These are phyloP conservation scores for Penicillium arizonense DNA, from an alignment of 495 filamentous ascomycete genomes.

Conservation along the genomic window DNA sequence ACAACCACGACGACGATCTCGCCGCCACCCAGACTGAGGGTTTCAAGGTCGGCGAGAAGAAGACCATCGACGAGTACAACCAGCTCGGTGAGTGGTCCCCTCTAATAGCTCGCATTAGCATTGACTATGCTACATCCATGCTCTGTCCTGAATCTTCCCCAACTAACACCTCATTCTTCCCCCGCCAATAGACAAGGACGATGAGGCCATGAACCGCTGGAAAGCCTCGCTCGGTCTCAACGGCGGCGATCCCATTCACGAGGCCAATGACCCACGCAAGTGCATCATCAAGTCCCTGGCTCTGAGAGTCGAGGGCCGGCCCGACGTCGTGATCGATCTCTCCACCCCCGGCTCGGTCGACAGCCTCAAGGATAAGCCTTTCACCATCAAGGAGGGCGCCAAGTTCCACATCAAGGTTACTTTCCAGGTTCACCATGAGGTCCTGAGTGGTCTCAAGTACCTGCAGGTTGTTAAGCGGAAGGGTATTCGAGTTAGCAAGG, in stretches of 20 bases:
- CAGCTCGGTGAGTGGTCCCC: slow-evolving; percentile 71
- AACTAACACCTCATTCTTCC: slow-evolving; percentile 3
- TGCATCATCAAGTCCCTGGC: slow-evolving; percentile 90
- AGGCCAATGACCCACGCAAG: slow-evolving; percentile 75
- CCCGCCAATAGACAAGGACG: slow-evolving; percentile 53
- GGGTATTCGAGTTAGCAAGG: slow-evolving; percentile 80
- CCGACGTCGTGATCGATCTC: slow-evolving; percentile 84
- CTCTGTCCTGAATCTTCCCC: neutral
- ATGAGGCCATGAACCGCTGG: slow-evolving; percentile 95
- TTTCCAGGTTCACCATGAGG: slow-evolving; percentile 95
- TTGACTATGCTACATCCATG: neutral
- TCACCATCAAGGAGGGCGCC: slow-evolving; percentile 94
- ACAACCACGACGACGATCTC: slow-evolving; percentile 78
- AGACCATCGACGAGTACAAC: slow-evolving; percentile 88
- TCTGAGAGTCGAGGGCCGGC: slow-evolving; percentile 74
- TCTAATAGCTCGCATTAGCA: neutral
- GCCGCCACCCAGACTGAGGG: slow-evolving; percentile 83
- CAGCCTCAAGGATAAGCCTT: slow-evolving; percentile 79
- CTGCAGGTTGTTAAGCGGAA: slow-evolving; percentile 88
- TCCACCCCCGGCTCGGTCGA: slow-evolving; percentile 59
- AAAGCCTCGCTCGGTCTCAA: slow-evolving; percentile 90
- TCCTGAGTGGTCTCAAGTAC: slow-evolving; percentile 91
- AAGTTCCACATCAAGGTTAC: slow-evolving; percentile 88
- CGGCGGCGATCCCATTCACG: slow-evolving; percentile 58
- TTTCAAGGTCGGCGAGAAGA: slow-evolving; percentile 98